These are phyloP conservation scores for Aspergillus sp. DNA, from an alignment of 2,329 filamentous ascomycete species.

Conservation along the genomic window DNA sequence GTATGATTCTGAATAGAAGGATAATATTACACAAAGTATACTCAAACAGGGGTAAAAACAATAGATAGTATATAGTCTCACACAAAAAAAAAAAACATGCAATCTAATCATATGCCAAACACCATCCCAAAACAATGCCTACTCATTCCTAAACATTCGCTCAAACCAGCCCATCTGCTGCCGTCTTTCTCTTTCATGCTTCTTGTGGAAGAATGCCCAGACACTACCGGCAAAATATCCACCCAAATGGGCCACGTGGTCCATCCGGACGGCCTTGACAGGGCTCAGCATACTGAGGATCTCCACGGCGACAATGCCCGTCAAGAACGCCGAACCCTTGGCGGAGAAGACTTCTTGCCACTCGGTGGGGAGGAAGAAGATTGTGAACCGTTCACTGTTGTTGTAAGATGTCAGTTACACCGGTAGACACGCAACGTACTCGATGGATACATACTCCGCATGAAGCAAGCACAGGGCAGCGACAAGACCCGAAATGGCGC, in stretches of 20 bases:
- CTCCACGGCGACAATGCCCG: conserved; percentile 36
- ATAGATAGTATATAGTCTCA: no score
- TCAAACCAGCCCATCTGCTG: conserved; percentile 17
- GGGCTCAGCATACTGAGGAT: conserved; percentile 30
- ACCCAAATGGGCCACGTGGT: conserved; percentile 43
- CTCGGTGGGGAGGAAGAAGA: conserved; percentile 40
- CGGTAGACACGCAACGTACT: neutral
- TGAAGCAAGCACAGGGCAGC: conserved; percentile 50
- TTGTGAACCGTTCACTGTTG: conserved; percentile 38
- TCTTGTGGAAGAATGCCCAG: conserved; percentile 14
- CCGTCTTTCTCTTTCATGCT: conserved; percentile 11
- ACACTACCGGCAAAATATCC: conserved; percentile 38
- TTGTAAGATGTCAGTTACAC: neutral
- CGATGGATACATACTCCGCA: conserved; percentile 34
- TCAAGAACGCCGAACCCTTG: conserved; percentile 37
- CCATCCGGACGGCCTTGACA: conserved; percentile 27
- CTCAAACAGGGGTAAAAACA: neutral
- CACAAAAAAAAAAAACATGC: no score
- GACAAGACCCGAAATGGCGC: conserved; percentile 49
- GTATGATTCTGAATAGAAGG: no score
- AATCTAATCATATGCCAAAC: neutral
- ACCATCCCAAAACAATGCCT: neutral
- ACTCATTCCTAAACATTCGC: conserved; percentile 3
- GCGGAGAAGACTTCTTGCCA: conserved; percentile 42
- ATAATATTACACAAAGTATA: no score